phyloP scores from a whole-genome alignment of 352 stramenopile species.

The Bremia lactucae region DNA sequence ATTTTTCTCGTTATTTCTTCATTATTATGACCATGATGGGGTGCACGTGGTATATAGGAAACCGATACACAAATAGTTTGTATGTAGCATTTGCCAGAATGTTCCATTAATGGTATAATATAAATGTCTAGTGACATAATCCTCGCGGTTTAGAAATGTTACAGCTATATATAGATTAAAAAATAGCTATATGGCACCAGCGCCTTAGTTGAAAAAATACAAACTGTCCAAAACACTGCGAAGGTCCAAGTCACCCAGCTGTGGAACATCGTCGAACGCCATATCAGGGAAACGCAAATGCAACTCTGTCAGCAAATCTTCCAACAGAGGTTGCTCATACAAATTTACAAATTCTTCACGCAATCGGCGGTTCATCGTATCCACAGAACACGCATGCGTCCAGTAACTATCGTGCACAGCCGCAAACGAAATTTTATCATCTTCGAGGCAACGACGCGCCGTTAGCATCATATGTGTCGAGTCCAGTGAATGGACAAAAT shows the following conservation, averaged over 20 bases:
- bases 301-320: slow-evolving; percentile 89
- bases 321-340: slow-evolving; percentile 93
- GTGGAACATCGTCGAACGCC: slow-evolving; percentile 90
- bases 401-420: slow-evolving; percentile 99
- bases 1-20: too few species aligned
- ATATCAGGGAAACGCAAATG: slow-evolving; percentile 92
- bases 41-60: too few species aligned
- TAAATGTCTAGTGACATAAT: slow-evolving; percentile 13
- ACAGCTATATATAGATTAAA: slow-evolving; percentile 9
- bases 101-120: slow-evolving; percentile 23
- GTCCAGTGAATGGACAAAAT: slow-evolving; percentile 99
- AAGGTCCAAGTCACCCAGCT: slow-evolving; percentile 90
- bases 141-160: too few species aligned
- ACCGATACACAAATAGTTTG: too few species aligned
- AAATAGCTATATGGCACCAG: slow-evolving; percentile 17
- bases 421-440: slow-evolving; percentile 90
- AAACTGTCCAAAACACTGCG: slow-evolving; percentile 89
- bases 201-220: slow-evolving; percentile 98
- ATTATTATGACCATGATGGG: too few species aligned
- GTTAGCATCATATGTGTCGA: slow-evolving; percentile 99
- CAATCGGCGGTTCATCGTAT: slow-evolving; percentile 92
- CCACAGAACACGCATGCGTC: slow-evolving; percentile 92
- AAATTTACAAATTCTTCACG: slow-evolving; percentile 95
- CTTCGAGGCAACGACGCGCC: slow-evolving; percentile 86
- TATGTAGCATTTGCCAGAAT: slow-evolving; percentile 4